Base-by-base conservation (phyloP, 129 eudicot genomes). In the Rutidosis leptorrhynchoides region DNA sequence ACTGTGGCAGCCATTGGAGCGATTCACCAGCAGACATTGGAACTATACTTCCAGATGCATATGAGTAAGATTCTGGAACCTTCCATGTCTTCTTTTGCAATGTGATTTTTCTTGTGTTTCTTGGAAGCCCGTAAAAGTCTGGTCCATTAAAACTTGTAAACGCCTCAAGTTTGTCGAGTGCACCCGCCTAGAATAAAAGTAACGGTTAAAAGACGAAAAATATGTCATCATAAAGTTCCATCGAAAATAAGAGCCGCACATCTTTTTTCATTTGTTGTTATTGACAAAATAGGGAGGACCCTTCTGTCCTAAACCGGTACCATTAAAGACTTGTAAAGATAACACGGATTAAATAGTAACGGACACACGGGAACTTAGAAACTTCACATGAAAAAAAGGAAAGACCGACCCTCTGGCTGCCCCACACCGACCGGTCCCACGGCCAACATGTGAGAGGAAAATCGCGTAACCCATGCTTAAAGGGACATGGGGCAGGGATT, bases 141-240 rank as follows among this genome's bases (percentile, higher is more conserved):
- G 99, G 99, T 25, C 99, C 99, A 48, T 94, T 94, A 65, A 94
- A 89, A 83, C 99, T 94, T 7, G 97, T 84, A 58, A 94, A 94
- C 2, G 93, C 97, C 73, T 94, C 99, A 57, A 94, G 72, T 86
- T 94, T 89, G 86, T 94, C 99, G 8, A 94, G 72, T 57, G 95
- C 99, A 70, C 90, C 90, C 8, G 87, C 99, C 99, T 94, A 77
- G n/a, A 35, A 37, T 32, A 69, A 40, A 43, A 16, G 22, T 66
- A 29, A 27, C 9, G 3, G 19, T 65, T 65, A 65, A 10, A 24
- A 64, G 42, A 67, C 29, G 24, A 12, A 68, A 17, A 9, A 0
- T 64, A 64, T 42, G 15, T 33, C 45, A 40, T 43, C 15, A 23
- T 23, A 7, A 22, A 59, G 46, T 29, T 27, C 7, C 7, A 28